These are phyloP conservation scores for Funneliformis caledonium DNA, from an alignment of 371 early-diverging fungal genomes.

Conservation along the genomic window DNA sequence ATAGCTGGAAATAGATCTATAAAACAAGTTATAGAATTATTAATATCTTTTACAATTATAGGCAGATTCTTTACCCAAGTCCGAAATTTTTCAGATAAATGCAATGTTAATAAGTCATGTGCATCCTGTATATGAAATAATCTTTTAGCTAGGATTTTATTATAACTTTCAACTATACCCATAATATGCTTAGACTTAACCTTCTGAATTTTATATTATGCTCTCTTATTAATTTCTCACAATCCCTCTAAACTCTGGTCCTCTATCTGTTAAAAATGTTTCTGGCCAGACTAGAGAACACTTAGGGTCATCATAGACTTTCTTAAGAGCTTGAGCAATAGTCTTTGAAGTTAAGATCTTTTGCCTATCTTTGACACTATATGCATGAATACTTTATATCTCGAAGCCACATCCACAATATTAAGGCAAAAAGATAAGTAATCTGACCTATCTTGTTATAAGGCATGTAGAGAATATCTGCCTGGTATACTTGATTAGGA, in stretches of 20 bases:
- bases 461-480: too few species aligned
- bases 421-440: too few species aligned
- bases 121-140: not conserved
- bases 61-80: slow-evolving; percentile 11
- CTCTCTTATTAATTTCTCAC: not conserved
- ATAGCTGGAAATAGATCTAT: not conserved
- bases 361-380: too few species aligned
- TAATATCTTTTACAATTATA: not conserved
- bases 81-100: not conserved
- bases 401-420: too few species aligned
- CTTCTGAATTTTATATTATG: not conserved
- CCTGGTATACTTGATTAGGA: too few species aligned
- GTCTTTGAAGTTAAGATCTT: too few species aligned
- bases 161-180: slow-evolving; percentile 14
- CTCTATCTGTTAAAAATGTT: slow-evolving; percentile 11
- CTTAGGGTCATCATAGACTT: too few species aligned
- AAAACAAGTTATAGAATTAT: slow-evolving; percentile 10
- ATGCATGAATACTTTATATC: too few species aligned
- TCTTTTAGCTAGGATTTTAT: not conserved
- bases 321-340: too few species aligned
- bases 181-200: slow-evolving; percentile 14
- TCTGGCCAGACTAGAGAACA: too few species aligned
- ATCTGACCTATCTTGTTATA: too few species aligned
- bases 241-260: slow-evolving; percentile 1
- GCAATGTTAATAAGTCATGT: not conserved